Base-by-base conservation (phyloP, 345 rosid species). In the Aquilaria malaccensis region DNA sequence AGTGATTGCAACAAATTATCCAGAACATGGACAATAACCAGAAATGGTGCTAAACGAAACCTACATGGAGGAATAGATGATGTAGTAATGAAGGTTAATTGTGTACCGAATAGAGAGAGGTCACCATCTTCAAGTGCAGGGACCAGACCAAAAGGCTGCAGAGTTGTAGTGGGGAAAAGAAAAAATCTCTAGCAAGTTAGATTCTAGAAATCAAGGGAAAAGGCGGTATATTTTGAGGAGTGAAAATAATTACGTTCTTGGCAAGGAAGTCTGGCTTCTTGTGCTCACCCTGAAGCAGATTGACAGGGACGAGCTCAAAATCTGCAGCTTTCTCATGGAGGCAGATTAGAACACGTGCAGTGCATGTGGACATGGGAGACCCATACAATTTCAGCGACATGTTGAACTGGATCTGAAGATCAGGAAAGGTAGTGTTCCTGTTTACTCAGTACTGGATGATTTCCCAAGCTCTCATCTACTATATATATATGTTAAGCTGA, bases 271-370 rank as follows among this genome's bases (percentile, higher is more conserved):
- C 48, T 57, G 91, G 84, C 37, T 63, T 72, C 71, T 83, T 90
- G 56, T 87, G 87, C 48, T 87, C 80, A 62, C 81, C 82, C 13
- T 77, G 52, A 59, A 78, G 76, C 46, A 85, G 87, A 72, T 85
- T 68, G 52, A 91, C 80, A 0, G 78, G 83, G 45, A 84, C 71
- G 45, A 85, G 78, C 79, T 85, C 87, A 64, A 87, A 91, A 55
- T 87, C 95, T 0, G 77, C 72, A 12, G 50, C 68, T 56, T 82
- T 84, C 77, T 91, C 97, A 15, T 75, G 79, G 30, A 91, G 87
- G 63, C 87, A 84, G 10, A 72, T 55, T 72, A 85, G 57, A 7
- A 80, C 97, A 31, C 82, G 80, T 0, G 85, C 59, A 55, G 87
- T 83, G 92, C 81, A 75, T 1, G 83, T 75, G 49, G 92, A 90